Evolutionary conservation across 805 yeast species (phyloP), one percentile per base, ranked within the genome.

Genomic region (Ogataea polymorpha): DNA sequence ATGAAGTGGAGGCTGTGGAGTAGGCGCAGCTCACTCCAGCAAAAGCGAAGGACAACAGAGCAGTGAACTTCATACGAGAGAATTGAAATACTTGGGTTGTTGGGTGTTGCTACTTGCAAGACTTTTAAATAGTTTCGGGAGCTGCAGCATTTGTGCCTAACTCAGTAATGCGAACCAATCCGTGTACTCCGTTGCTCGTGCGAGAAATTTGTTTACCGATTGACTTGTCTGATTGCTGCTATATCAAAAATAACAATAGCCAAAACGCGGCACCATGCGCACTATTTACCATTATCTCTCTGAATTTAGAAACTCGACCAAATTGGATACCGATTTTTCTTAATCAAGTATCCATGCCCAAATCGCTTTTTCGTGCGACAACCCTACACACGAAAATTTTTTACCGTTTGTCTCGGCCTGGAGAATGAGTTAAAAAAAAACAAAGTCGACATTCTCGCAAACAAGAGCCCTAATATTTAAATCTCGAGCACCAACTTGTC

Each of bases 1-100:
- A 46, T 11, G 46, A 39, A 17, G 46, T 24, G 16, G 53, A 41
- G 14, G 50, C 41, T n/a, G 54, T 27, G 33, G 54, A 42, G 26
- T 35, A 33, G 12, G 41, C 45, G 7, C 31, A 34, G 33, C 42
- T 37, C 26, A 37, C 32, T 13, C 39, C 42, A 6, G 43, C 44
- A 20, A 30, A 30, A 20, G 42, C 44, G 28, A 37, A 23, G 20
- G 49, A 42, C 39, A 35, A 18, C 24, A 39, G 26, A 20, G 40
- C 26, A 16, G 41, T 23, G 39, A 39, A 28, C 37, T 39, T 42
- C 49, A 45, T 45, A 30, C 32, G 38, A 40, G 30, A 34, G 39
- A 34, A 34, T 17, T 32, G 31, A 32, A 32, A 32, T 13, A 30
- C 5, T 27, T 8, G 12, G 12, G 26, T 10, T 16, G 25, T 20